Conservation (phyloP, 768 basidiomycete species). For the Leccinum arenicola region DNA sequence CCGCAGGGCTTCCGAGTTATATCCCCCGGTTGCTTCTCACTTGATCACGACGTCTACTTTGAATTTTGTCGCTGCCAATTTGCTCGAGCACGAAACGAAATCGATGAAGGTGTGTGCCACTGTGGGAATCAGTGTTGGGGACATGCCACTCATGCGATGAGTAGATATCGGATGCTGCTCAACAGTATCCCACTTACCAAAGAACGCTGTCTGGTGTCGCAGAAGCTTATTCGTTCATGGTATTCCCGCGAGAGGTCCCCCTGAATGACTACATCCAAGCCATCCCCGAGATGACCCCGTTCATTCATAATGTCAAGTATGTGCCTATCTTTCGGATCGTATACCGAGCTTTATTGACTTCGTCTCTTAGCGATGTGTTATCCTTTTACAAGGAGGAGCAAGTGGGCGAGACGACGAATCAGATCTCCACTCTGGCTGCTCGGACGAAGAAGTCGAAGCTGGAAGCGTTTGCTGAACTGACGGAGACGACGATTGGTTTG, state of each 20-base stretch:
- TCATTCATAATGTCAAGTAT: neutral
- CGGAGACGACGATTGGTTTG: constrained; percentile 1
- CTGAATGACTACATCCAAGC: neutral
- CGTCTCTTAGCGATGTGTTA: neutral
- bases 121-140: neutral
- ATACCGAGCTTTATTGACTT: neutral
- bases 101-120: neutral
- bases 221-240: constrained; percentile 9
- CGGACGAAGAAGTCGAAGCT: neutral
- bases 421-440: neutral
- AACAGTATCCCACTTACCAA: neutral
- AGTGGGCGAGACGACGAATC: neutral
- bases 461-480: neutral
- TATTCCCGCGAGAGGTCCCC: neutral
- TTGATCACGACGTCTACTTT: neutral
- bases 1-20: neutral
- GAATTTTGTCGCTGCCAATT: neutral
- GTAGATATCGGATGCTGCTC: neutral
- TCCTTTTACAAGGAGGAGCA: neutral
- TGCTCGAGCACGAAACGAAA: neutral
- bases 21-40: neutral
- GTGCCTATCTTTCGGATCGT: neutral
- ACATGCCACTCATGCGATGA: neutral
- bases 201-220: neutral
- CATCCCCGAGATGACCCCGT: neutral